phyloP scores from a whole-genome alignment of 2,329 filamentous ascomycete genomes.

The Fusarium verrucosum region DNA sequence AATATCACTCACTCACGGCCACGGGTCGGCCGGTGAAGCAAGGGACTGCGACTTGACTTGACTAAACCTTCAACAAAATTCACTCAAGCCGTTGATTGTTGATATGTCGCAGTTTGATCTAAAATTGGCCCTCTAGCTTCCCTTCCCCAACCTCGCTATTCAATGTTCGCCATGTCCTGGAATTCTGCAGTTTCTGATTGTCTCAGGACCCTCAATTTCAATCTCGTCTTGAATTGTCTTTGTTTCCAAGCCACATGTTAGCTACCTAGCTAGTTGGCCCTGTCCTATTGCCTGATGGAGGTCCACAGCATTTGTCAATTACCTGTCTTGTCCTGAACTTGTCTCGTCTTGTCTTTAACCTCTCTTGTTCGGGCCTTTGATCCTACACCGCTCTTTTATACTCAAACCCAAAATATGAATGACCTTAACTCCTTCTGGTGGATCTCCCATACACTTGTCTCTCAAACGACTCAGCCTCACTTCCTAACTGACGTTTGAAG shows the following conservation, averaged over 20 bases:
- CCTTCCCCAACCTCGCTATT: constrained; percentile 19
- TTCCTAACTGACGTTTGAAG: constrained; percentile 14
- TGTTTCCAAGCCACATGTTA: constrained; percentile 36
- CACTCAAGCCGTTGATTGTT: neutral
- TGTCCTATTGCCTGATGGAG: constrained; percentile 12
- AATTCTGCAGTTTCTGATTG: constrained; percentile 30
- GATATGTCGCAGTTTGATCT: neutral
- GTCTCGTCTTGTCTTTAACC: constrained; percentile 35
- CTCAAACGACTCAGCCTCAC: constrained; percentile 20
- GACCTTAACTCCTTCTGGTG: constrained; percentile 27
- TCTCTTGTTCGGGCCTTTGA: constrained; percentile 32
- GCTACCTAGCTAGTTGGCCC: too few species aligned
- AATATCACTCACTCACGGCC: constrained; percentile 18
- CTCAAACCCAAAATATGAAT: constrained; percentile 34
- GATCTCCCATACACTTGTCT: constrained; percentile 33
- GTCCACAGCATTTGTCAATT: constrained; percentile 30
- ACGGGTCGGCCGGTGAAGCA: constrained; percentile 36
- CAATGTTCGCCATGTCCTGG: constrained; percentile 1
- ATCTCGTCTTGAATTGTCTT: constrained; percentile 23
- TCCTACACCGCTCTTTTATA: constrained; percentile 44
- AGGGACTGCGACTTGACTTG: constrained; percentile 35
- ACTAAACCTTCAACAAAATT: constrained; percentile 15
- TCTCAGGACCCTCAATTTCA: constrained; percentile 25
- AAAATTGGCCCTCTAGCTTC: neutral
- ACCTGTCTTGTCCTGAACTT: constrained; percentile 34